phyloP scores from a whole-genome alignment of 2,329 filamentous ascomycete species.

The Alternaria tenuissima region DNA sequence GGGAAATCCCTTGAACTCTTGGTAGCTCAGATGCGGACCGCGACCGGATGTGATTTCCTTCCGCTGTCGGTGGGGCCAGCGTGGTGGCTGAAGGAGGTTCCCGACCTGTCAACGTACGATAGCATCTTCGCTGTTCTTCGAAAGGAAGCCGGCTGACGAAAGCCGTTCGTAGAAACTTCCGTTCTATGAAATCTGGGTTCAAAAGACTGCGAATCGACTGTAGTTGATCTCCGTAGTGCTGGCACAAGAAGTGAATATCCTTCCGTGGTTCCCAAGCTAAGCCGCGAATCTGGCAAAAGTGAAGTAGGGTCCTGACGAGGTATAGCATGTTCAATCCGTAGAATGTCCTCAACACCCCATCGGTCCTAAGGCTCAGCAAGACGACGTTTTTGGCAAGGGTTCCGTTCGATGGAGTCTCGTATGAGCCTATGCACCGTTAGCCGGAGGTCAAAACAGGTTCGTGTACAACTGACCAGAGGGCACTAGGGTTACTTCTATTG shows the following conservation, averaged over 20 bases:
- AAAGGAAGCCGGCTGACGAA: constrained; percentile 33
- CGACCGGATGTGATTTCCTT: constrained; percentile 13
- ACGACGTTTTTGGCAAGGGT: constrained; percentile 35
- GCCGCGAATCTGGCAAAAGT: constrained; percentile 34
- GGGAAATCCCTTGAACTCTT: constrained; percentile 14
- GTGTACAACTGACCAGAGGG: constrained; percentile 35
- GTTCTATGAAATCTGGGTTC: constrained; percentile 31
- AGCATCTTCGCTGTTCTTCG: constrained; percentile 39
- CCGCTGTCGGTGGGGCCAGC: constrained; percentile 28
- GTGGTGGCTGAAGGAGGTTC: constrained; percentile 35
- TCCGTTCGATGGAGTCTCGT: constrained; percentile 39
- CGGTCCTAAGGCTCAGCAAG: constrained; percentile 33
- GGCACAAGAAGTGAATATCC: constrained; percentile 42
- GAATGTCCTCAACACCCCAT: constrained; percentile 35
- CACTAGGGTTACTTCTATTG: constrained; percentile 43
- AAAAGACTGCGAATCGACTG: constrained; percentile 34
- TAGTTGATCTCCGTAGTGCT: constrained; percentile 35
- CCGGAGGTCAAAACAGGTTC: too few species aligned
- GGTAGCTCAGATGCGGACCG: constrained; percentile 15
- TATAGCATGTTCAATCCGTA: constrained; percentile 44
- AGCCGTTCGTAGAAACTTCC: constrained; percentile 38
- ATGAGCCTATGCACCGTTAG: constrained; percentile 32
- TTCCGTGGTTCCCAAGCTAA: constrained; percentile 42
- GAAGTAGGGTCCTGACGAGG: constrained; percentile 36
- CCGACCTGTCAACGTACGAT: constrained; percentile 33